Percentiles rank a stretch among this genome's conserved stretches.
Evolutionary conservation across 768 basidiomycete species (phyloP).

Genomic region (Trametes punicea): DNA sequence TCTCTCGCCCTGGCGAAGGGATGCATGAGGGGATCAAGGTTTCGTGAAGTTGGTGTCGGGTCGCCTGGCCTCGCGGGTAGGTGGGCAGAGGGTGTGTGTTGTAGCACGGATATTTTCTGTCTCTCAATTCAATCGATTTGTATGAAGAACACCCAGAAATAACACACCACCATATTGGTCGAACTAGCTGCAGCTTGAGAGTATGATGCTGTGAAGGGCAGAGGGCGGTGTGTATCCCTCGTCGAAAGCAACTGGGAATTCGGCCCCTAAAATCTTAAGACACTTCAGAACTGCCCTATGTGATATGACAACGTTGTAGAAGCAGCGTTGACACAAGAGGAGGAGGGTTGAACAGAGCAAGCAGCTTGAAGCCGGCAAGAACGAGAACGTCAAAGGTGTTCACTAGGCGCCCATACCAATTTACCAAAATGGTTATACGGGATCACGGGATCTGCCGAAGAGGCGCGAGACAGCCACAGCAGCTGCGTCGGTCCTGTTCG

Average conservation of each 20-base stretch:
- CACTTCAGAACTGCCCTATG: too few species aligned
- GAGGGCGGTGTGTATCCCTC: neutral
- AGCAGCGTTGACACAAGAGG: too few species aligned
- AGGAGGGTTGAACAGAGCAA: neutral
- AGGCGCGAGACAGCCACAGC: neutral
- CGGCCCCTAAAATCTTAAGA: too few species aligned
- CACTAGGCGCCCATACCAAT: neutral
- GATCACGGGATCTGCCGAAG: slow-evolving; percentile 4
- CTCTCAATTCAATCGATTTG: too few species aligned
- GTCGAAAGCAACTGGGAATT: too few species aligned
- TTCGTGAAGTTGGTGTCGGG: slow-evolving; percentile 84
- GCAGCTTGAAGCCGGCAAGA: neutral
- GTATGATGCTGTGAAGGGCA: neutral
- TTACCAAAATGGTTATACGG: slow-evolving; percentile 2
- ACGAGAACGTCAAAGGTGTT: neutral
- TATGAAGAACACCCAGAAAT: neutral
- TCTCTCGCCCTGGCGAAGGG: slow-evolving; percentile 92
- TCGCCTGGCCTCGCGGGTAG: slow-evolving; percentile 75
- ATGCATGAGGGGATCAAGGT: slow-evolving; percentile 93
- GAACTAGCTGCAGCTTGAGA: neutral
- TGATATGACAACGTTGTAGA: too few species aligned
- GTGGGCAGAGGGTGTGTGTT: slow-evolving; percentile 76
- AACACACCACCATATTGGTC: slow-evolving; percentile 19
- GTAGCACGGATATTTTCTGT: slow-evolving; percentile 84
- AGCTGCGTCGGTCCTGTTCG: neutral